Percentiles rank a stretch among this genome's conserved stretches.
Evolutionary conservation across 2,329 filamentous ascomycete species (phyloP).

Genomic region (Fusarium paranaense): DNA sequence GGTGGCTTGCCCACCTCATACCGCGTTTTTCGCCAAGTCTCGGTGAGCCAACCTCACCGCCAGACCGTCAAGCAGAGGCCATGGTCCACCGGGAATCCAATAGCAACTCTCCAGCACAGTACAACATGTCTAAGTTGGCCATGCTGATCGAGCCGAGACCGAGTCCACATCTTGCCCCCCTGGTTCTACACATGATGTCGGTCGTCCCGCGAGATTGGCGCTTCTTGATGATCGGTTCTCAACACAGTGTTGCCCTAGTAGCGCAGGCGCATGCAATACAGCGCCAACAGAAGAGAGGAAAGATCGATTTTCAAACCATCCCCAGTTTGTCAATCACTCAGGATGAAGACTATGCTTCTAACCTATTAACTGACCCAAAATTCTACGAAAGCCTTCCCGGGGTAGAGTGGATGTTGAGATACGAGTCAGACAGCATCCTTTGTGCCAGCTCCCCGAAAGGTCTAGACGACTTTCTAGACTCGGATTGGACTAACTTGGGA

Average conservation of each 20-base stretch:
- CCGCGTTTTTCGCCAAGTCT: conserved; percentile 59
- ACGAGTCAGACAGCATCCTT: conserved; percentile 66
- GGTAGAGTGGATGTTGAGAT: conserved; percentile 66
- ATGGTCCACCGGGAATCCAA: conserved; percentile 30
- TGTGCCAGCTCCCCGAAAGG: conserved; percentile 65
- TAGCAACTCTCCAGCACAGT: conserved; percentile 50
- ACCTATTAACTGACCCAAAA: conserved; percentile 61
- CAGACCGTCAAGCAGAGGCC: conserved; percentile 46
- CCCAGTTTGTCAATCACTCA: not conserved
- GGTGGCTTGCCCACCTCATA: conserved; percentile 59
- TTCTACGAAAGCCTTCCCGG: conserved; percentile 65
- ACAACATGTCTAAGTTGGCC: conserved; percentile 63
- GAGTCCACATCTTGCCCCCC: conserved; percentile 60
- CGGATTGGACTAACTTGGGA: not conserved
- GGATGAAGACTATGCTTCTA: conserved; percentile 26
- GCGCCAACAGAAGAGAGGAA: not conserved
- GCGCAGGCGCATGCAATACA: conserved; percentile 9
- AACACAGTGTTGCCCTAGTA: conserved; percentile 59
- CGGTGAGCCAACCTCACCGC: conserved; percentile 50
- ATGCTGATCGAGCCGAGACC: conserved; percentile 63
- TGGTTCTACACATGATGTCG: conserved; percentile 63
- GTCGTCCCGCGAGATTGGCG: conserved; percentile 67
- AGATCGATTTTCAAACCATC: not conserved
- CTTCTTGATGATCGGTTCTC: conserved; percentile 64
- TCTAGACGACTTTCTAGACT: conserved; percentile 51